Conservation (phyloP, 768 basidiomycete species). For the Russula earlei region DNA sequence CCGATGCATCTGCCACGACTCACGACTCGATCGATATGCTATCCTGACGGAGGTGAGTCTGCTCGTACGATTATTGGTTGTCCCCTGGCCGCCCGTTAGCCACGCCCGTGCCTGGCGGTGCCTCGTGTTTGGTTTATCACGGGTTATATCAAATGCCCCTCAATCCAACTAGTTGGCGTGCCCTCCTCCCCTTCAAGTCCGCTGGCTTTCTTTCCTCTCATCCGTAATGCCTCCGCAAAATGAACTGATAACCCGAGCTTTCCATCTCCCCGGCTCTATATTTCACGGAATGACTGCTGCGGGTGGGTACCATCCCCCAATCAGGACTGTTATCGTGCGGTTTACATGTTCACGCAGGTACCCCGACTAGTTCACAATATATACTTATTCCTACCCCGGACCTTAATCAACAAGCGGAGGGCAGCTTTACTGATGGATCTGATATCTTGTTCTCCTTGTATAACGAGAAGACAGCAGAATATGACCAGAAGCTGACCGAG, state of each 20-base stretch:
- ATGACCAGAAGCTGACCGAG: slow-evolving; percentile 1
- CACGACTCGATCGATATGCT: too few species aligned
- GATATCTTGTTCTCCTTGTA: slow-evolving; percentile 3
- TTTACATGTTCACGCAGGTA: not conserved
- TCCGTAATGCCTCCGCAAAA: not conserved
- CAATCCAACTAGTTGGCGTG: too few species aligned
- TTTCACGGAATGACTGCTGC: not conserved
- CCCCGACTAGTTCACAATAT: not conserved
- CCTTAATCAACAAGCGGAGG: not conserved
- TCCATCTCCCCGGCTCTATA: not conserved
- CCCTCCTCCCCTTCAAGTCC: too few species aligned
- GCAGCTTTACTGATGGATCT: not conserved
- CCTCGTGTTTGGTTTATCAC: too few species aligned
- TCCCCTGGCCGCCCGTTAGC: too few species aligned
- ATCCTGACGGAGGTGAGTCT: too few species aligned
- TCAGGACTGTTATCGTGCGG: not conserved
- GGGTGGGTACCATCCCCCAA: not conserved
- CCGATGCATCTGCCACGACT: too few species aligned
- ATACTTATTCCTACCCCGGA: not conserved
- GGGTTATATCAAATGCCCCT: too few species aligned
- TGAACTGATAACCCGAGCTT: not conserved
- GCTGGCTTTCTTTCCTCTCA: too few species aligned
- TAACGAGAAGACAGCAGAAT: not conserved
- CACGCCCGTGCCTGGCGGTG: too few species aligned
- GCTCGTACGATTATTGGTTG: too few species aligned